phyloP scores from a whole-genome alignment of 2,329 filamentous ascomycete genomes.

The Fonsecaea nubica region DNA sequence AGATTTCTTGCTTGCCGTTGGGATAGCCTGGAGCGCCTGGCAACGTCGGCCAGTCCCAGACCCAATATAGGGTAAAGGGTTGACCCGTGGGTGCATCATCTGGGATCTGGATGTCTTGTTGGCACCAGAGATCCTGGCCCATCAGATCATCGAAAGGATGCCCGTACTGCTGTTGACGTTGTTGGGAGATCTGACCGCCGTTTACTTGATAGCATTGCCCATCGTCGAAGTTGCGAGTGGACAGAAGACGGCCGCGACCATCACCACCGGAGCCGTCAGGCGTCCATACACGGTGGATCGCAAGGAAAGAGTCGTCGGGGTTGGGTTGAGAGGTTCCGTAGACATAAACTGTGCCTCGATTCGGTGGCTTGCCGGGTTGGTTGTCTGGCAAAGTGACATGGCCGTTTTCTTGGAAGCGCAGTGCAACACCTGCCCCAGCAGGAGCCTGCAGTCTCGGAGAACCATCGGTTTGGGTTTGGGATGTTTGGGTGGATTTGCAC shows the following conservation, averaged over 20 bases:
- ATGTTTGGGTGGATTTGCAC: conserved; percentile 69
- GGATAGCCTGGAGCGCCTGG: conserved; percentile 45
- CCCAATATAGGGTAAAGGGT: conserved; percentile 86
- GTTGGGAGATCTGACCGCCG: conserved; percentile 60
- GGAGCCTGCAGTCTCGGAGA: conserved; percentile 68
- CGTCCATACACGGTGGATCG: conserved; percentile 79
- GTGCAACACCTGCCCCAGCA: conserved; percentile 68
- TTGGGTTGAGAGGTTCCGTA: conserved; percentile 72
- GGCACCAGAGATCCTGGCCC: conserved; percentile 74
- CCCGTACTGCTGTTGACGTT: conserved; percentile 65
- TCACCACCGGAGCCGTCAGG: conserved; percentile 80
- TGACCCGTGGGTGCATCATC: conserved; percentile 65
- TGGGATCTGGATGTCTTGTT: conserved; percentile 80
- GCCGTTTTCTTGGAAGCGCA: conserved; percentile 76
- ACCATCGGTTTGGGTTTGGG: conserved; percentile 61
- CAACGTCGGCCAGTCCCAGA: conserved; percentile 89
- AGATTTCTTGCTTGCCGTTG: conserved; percentile 55
- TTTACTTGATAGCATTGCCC: conserved; percentile 87
- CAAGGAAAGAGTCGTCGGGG: conserved; percentile 63
- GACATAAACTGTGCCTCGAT: conserved; percentile 75
- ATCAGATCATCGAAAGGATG: conserved; percentile 58
- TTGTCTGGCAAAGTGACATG: conserved; percentile 69
- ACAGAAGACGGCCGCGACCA: conserved; percentile 74
- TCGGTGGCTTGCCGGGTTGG: conserved; percentile 65
- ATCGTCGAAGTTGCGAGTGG: conserved; percentile 84